Conservation (phyloP, 768 basidiomycete species). For the Podaxis sp. region DNA sequence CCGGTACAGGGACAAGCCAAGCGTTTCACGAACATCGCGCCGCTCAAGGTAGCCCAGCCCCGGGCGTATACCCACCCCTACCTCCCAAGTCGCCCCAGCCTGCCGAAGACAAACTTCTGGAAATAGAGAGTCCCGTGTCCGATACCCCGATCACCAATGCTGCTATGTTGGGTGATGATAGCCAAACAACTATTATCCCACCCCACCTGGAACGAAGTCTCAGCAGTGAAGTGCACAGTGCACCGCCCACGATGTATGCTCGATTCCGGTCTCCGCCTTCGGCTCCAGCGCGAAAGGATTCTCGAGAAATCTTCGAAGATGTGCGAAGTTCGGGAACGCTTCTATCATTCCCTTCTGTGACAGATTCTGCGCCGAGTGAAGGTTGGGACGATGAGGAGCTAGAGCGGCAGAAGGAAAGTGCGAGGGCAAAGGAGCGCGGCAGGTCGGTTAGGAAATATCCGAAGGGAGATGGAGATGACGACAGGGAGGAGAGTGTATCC, state of each 20-base stretch:
- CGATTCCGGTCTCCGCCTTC: constrained; percentile 20
- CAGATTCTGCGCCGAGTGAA: constrained; percentile 42
- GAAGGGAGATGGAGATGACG: constrained; percentile 45
- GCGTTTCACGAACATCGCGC: constrained; percentile 47
- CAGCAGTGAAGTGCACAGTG: constrained; percentile 37
- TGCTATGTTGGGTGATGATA: constrained; percentile 9
- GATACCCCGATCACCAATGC: background rate
- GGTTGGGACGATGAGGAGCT: constrained; percentile 33
- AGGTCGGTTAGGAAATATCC: constrained; percentile 43
- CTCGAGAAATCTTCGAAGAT: constrained; percentile 32
- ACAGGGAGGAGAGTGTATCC: constrained; percentile 57
- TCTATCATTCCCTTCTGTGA: constrained; percentile 47
- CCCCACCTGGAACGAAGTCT: constrained; percentile 19
- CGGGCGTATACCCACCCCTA: constrained; percentile 28
- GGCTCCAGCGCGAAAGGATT: constrained; percentile 25
- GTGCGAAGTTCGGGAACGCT: constrained; percentile 28
- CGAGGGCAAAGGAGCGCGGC: constrained; percentile 31
- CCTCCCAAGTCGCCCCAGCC: constrained; percentile 17
- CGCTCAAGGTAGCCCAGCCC: constrained; percentile 28
- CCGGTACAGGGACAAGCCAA: constrained; percentile 42
- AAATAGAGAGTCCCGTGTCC: constrained; percentile 16
- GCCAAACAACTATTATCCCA: constrained; percentile 27
- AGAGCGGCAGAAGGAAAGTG: constrained; percentile 31
- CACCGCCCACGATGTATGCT: constrained; percentile 39
- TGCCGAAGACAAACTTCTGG: constrained; percentile 24